Evolutionary conservation across 2,329 filamentous ascomycete species (phyloP).

Genomic region (Apiospora aurea): DNA sequence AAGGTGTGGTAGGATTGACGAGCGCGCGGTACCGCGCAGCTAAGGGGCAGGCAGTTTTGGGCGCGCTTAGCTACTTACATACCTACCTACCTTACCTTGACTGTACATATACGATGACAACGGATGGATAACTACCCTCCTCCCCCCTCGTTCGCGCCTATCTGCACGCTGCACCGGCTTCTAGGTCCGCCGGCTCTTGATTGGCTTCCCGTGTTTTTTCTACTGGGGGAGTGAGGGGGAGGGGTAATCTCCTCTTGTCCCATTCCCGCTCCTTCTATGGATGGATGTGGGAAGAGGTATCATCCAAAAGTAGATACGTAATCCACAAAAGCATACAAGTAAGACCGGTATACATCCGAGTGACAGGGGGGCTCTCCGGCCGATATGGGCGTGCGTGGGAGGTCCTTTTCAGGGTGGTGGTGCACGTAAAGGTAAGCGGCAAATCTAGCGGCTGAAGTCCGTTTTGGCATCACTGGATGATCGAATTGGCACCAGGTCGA

Average conservation of each 20-base stretch:
- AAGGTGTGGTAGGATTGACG: not conserved
- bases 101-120: not conserved
- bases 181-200: not conserved
- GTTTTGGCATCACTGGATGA: not conserved
- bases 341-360: not conserved
- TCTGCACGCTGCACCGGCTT: conserved; percentile 11
- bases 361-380: not conserved
- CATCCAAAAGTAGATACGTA: not conserved
- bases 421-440: not conserved
- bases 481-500: not conserved
- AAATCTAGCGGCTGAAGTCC: not conserved
- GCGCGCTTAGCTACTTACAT: conserved; percentile 9
- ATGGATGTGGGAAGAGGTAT: not conserved
- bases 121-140: not conserved
- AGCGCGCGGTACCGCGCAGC: not conserved
- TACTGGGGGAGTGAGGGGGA: not conserved
- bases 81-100: not conserved
- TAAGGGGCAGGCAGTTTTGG: not conserved
- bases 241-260: not conserved
- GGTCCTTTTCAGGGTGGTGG: not conserved
- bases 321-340: not conserved
- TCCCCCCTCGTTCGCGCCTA: not conserved
- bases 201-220: not conserved
- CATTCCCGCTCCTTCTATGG: not conserved
- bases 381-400: not conserved